Conservation (phyloP, 306 rosid genomes). For the cucumber (Cucumis sativus) region Cucumber_9930_V3 NC_026661.2:5767001-5767500, state of each 20-base stretch:
- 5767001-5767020: too few relatives aligned
- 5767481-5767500: not conserved
- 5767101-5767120: not conserved
- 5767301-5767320: constrained; percentile 55
- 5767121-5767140: not conserved
- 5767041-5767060: too few relatives aligned
- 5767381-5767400: constrained; percentile 59
- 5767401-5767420: not conserved
- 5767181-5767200: not conserved
- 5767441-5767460: not conserved
- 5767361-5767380: constrained; percentile 27
- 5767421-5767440: not conserved
- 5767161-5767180: not conserved
- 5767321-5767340: constrained; percentile 53
- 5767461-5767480: not conserved
- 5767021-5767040: too few relatives aligned
- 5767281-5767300: constrained; percentile 58
- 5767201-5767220: not conserved
- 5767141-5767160: not conserved
- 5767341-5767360: constrained; percentile 39
- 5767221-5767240: not conserved
- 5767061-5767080: not conserved
- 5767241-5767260: constrained; percentile 13
- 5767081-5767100: not conserved
- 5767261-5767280: constrained; percentile 33